Conservation (phyloP, 1,284 basidiomycete species). For the Phellopilus nigrolimitatus region DNA sequence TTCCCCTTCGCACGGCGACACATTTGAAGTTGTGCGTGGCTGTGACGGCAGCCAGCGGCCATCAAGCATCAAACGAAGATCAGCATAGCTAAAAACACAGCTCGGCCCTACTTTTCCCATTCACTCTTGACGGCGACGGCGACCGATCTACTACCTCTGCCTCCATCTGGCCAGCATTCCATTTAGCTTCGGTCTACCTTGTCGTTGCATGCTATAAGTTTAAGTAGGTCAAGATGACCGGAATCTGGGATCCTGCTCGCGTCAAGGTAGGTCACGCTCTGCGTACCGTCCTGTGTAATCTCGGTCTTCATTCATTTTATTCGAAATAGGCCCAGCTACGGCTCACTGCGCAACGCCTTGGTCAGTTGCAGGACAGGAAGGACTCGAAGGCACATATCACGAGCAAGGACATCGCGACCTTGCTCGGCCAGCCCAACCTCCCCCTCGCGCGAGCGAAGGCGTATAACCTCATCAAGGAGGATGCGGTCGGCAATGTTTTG, state of each 20-base stretch:
- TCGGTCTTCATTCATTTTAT: slow-evolving; percentile 4
- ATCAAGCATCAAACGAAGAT: too few species aligned
- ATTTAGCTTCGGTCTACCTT: background rate
- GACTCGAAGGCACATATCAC: slow-evolving; percentile 59
- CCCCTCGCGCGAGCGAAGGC: slow-evolving; percentile 63
- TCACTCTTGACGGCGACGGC: too few species aligned
- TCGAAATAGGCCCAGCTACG: slow-evolving; percentile 64
- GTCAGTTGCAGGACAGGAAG: slow-evolving; percentile 63
- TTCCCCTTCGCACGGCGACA: too few species aligned
- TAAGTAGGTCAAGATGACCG: slow-evolving; percentile 5
- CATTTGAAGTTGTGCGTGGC: too few species aligned
- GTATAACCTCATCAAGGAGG: slow-evolving; percentile 59
- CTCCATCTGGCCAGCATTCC: background rate
- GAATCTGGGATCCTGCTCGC: slow-evolving; percentile 23
- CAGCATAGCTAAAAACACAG: too few species aligned
- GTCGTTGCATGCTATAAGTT: background rate
- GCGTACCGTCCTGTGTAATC: background rate
- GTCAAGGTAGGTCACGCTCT: slow-evolving; percentile 24
- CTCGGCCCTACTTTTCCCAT: too few species aligned
- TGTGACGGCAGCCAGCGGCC: too few species aligned
- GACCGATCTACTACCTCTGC: too few species aligned
- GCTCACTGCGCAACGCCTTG: slow-evolving; percentile 57
- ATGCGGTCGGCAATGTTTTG: slow-evolving; percentile 53
- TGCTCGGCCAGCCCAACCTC: slow-evolving; percentile 56
- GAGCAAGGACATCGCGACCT: slow-evolving; percentile 59